Percentiles rank a stretch among this genome's conserved stretches.
Evolutionary conservation across 2,329 filamentous ascomycete genomes (phyloP).

Genomic region (Orbilia brochopaga): DNA sequence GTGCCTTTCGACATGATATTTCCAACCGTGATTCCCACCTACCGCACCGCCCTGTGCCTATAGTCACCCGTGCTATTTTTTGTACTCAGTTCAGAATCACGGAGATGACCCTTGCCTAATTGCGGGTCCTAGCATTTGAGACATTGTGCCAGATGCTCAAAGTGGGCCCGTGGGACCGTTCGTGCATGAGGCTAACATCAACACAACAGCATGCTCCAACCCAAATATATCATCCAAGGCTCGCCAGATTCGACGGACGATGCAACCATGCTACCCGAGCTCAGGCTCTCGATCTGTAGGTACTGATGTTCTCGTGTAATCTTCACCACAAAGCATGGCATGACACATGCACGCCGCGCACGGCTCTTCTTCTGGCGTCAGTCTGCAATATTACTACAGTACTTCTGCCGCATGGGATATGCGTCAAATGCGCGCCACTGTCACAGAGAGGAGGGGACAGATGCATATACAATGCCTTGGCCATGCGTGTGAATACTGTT

Average conservation of each 20-base stretch:
- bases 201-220: constrained; percentile 32
- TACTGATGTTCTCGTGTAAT: too few species aligned
- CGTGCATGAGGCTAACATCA: constrained; percentile 17
- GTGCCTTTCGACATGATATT: background rate
- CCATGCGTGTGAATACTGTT: background rate
- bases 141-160: constrained; percentile 50
- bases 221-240: constrained; percentile 41
- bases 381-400: background rate
- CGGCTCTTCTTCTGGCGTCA: background rate
- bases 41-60: constrained; percentile 5
- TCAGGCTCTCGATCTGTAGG: too few species aligned
- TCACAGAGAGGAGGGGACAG: constrained; percentile 46
- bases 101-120: constrained; percentile 24
- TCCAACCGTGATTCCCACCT: constrained; percentile 5
- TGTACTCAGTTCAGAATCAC: constrained; percentile 46
- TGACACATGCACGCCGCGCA: too few species aligned
- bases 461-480: background rate
- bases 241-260: background rate
- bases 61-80: constrained; percentile 24
- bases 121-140: constrained; percentile 47
- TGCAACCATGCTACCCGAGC: background rate
- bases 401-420: background rate
- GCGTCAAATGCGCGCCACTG: constrained; percentile 35
- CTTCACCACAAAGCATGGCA: too few species aligned
- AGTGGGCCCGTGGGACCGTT: constrained; percentile 23